A percentile compares a stretch with the other conserved stretches of the same genome.
Evolutionary conservation across 2,329 filamentous ascomycete species (phyloP).

Genomic region (Talaromyces sp.): DNA sequence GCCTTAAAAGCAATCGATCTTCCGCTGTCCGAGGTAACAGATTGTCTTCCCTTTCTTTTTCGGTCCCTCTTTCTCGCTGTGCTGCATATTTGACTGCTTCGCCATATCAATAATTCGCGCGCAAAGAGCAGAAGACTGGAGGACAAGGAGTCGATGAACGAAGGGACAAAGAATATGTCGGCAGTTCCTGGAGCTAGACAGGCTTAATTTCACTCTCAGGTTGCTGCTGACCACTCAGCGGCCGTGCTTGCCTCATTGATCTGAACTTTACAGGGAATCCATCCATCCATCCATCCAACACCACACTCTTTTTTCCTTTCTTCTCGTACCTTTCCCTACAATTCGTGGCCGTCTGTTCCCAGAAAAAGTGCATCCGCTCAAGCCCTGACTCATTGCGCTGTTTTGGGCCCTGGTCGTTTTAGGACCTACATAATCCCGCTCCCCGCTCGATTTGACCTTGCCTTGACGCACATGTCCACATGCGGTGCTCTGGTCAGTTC

Average conservation of each 20-base stretch:
- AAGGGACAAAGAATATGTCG: not conserved
- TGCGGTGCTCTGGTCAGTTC: not conserved
- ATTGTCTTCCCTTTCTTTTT: not conserved
- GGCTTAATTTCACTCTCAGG: slow-evolving; percentile 2
- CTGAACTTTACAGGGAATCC: not conserved
- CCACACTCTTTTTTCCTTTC: not conserved
- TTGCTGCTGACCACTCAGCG: slow-evolving; percentile 3
- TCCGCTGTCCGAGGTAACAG: not conserved
- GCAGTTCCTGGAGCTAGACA: not conserved
- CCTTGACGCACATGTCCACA: not conserved
- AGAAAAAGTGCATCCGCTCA: not conserved
- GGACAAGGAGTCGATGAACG: not conserved
- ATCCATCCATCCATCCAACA: not conserved
- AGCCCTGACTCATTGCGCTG: not conserved
- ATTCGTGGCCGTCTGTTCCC: not conserved
- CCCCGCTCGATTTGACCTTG: not conserved
- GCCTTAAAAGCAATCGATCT: slow-evolving; percentile 5
- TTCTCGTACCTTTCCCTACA: not conserved
- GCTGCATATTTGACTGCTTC: not conserved
- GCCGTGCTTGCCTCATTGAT: slow-evolving; percentile 1
- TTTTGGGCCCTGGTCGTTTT: not conserved
- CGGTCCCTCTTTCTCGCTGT: no score
- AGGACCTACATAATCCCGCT: not conserved
- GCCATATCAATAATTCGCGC: not conserved
- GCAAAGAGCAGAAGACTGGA: not conserved